Conservation (phyloP, 2,329 filamentous ascomycete species). For the Fusarium solani-melongenae region DNA sequence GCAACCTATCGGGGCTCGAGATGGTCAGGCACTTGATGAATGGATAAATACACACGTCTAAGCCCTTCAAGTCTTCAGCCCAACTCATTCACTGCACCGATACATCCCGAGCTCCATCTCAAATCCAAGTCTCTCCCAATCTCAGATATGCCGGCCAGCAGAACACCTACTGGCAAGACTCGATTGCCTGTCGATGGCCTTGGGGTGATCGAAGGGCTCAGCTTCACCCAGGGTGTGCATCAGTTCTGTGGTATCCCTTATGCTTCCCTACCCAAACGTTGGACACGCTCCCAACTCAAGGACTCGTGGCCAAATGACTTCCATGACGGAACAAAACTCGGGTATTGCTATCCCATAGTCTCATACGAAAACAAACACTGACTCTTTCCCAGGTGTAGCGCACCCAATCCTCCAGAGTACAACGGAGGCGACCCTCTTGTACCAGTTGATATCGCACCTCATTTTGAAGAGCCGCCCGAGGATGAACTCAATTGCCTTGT, state of each 20-base stretch:
- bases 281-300: slow-evolving; percentile 22
- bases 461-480: slow-evolving; percentile 19
- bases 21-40: background rate
- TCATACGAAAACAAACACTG: background rate
- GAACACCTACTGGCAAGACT: background rate
- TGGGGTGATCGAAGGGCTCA: slow-evolving; percentile 5
- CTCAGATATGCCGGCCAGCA: background rate
- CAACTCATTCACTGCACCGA: background rate
- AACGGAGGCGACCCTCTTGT: background rate
- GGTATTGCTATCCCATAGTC: slow-evolving; percentile 3
- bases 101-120: too few species aligned
- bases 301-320: slow-evolving; percentile 4
- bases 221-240: slow-evolving; percentile 8
- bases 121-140: background rate
- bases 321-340: slow-evolving; percentile 23
- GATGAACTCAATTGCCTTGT: slow-evolving; percentile 27
- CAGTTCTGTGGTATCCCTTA: slow-evolving; percentile 32
- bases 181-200: background rate
- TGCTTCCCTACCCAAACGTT: slow-evolving; percentile 20
- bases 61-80: background rate
- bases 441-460: background rate
- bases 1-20: background rate
- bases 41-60: background rate
- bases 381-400: slow-evolving; percentile 1
- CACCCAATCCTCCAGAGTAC: slow-evolving; percentile 30